Evolutionary conservation across 495 filamentous ascomycete species (phyloP).

Genomic region (Xylaria acuta): DNA sequence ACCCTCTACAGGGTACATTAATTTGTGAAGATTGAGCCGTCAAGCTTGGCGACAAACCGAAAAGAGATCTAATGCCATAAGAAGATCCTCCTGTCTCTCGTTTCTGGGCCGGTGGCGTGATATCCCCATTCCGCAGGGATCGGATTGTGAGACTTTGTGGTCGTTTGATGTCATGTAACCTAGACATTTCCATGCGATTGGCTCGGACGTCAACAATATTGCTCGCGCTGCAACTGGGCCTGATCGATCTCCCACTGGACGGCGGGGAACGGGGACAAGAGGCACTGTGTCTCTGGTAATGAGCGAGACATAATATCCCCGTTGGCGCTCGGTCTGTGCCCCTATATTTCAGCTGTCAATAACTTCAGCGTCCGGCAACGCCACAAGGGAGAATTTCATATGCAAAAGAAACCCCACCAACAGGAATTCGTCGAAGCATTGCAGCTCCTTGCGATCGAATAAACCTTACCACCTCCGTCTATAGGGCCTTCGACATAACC

Average conservation of each 20-base stretch:
- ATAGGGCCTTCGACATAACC: not conserved
- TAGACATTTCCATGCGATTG: not conserved
- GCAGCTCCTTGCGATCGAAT: not conserved
- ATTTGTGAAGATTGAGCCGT: not conserved
- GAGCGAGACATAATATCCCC: conserved; percentile 11
- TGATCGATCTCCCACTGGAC: not conserved
- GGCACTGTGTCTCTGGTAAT: not conserved
- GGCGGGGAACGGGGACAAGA: not conserved
- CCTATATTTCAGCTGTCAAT: conserved; percentile 5
- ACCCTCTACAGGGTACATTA: not conserved
- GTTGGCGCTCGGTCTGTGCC: not conserved
- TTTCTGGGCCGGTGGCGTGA: conserved; percentile 14
- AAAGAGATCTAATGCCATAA: not conserved
- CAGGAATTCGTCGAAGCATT: not conserved
- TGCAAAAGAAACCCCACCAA: conserved; percentile 5
- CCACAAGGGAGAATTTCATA: conserved; percentile 6
- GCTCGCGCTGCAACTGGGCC: not conserved
- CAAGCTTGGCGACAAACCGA: not conserved
- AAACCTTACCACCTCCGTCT: not conserved
- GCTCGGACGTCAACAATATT: conserved; percentile 10
- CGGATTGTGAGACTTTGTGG: conserved; percentile 1
- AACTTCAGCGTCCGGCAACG: not conserved
- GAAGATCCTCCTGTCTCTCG: conserved; percentile 4
- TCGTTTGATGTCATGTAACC: conserved; percentile 12
- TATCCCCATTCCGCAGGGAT: conserved; percentile 2